Percentiles rank a stretch among this genome's conserved stretches.
phyloP scores from a whole-genome alignment of 208 protist genomes.

The Wallacemonas sp. region DNA sequence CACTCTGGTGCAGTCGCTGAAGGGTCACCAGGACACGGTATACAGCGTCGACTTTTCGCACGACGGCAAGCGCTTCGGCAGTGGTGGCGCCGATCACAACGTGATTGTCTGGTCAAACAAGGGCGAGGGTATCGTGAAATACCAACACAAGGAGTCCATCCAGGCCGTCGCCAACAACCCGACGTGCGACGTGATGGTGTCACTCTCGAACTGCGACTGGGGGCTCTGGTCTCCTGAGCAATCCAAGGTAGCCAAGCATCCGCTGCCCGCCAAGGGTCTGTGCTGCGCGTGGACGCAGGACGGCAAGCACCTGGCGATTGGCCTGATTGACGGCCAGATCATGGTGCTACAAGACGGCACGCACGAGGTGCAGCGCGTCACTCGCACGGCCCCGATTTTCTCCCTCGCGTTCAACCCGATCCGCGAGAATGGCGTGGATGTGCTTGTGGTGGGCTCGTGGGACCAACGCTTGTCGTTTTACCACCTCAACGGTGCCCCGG shows the following conservation, averaged over 20 bases:
- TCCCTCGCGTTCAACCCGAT: slow-evolving; percentile 92
- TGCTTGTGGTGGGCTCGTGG: slow-evolving; percentile 96
- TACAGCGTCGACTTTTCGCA: slow-evolving; percentile 87
- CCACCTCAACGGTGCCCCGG: slow-evolving; percentile 75
- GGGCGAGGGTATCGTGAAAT: slow-evolving; percentile 95
- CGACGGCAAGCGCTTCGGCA: slow-evolving; percentile 95
- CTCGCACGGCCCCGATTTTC: slow-evolving; percentile 93
- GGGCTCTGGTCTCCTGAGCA: slow-evolving; percentile 95
- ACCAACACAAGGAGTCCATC: slow-evolving; percentile 95
- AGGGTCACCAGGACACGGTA: slow-evolving; percentile 95
- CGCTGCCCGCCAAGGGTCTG: slow-evolving; percentile 86
- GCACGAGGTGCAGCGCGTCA: slow-evolving; percentile 64
- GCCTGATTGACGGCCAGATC: slow-evolving; percentile 88
- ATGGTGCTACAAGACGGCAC: slow-evolving; percentile 43
- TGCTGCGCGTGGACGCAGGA: slow-evolving; percentile 94
- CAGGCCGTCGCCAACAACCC: slow-evolving; percentile 96
- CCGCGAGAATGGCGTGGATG: slow-evolving; percentile 83
- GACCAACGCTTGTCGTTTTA: slow-evolving; percentile 96
- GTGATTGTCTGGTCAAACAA: slow-evolving; percentile 96
- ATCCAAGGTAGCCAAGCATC: slow-evolving; percentile 90
- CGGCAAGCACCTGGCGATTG: slow-evolving; percentile 93
- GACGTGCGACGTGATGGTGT: slow-evolving; percentile 81
- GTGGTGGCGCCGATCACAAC: slow-evolving; percentile 91
- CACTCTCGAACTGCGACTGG: slow-evolving; percentile 93
- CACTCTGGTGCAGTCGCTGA: slow-evolving; percentile 92